Evolutionary conservation across 208 protist genomes (phyloP), one percentile per base, ranked within the genome.

Genomic region (Trypanosoma boissoni): DNA sequence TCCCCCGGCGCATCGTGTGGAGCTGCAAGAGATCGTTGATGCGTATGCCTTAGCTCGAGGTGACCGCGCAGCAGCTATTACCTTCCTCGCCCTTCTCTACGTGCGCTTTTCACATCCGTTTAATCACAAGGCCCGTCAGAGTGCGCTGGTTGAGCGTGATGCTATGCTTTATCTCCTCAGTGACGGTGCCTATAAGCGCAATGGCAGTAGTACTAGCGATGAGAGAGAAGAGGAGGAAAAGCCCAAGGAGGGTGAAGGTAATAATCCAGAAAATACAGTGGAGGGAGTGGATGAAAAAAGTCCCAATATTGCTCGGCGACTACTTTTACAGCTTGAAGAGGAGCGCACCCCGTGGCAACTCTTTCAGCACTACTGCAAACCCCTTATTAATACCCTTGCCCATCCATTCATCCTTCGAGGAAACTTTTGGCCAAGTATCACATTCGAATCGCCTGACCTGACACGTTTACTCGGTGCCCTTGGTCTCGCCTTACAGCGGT

Each of bases 291-390:
- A 69, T 84, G 52, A 14, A 12, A 44, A 60, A 20, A 4, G 27
- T 0, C 28, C 39, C 24, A 27, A 62, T 29, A 52, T 58, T 23
- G 58, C 26, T 27, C 32, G 57, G 42, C 37, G 68, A 46, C 57
- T 95, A 32, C 37, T 61, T 8, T 41, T 81, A 36, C 64, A 92
- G n/a, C 72, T 87, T 14, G 76, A 90, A 45, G 88, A 92, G 23
- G 88, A 95, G 50, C 88, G 84, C 55, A 91, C 69, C 31, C 78
- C 86, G 21, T 95, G 88, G 88, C 83, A 93, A 56, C 78, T 95
- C 44, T 95, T 95, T 68, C 73, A 81, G 52, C 82, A 90, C 58
- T 69, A 80, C 28, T 95, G 88, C 55, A 58, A 89, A 51, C 88
- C 88, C 4, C 48, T 91, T 21, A 90, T 92, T 41, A 78, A 74